Base-by-base conservation (phyloP, 1,284 basidiomycete genomes). In the Malassezia restricta region DNA sequence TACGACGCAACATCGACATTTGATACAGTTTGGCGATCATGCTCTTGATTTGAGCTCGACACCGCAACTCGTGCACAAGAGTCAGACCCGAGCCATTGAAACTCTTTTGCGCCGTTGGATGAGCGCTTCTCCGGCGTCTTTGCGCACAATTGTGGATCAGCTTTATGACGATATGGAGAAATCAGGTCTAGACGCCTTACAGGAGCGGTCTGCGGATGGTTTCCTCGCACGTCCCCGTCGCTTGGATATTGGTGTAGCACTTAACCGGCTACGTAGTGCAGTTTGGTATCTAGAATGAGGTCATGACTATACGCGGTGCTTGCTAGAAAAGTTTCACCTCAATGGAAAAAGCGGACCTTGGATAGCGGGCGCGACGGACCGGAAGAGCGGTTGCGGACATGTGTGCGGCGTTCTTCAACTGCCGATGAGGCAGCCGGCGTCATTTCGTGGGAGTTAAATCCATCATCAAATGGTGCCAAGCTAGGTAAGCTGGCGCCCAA, bases 31-130 rank as follows among this genome's bases (percentile, higher is more conserved):
- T 17, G 51, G 45, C 9, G 40, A 41, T 5, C 39, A 43, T 12
- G 33, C 24, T 12, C 28, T 47, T n/a, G 41, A 48, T 4, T 33
- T 53, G 40, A 38, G 37, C 31, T 38, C 51, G 6, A 31, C 48
- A 2, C 51, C 51, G 15, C 51, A 53, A 38, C 33, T 53, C 15
- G 47, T 47, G 32, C 40, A 42, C 28, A 12, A 43, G 17, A 53
- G 51, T 33, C 51, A 53, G 35, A 53, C 51, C 35, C 46, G 51
- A 8, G 51, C 51, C 9, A 47, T 53, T n/a, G 51, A 53, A 24
- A 30, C 51, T 24, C 32, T 48, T 7, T 30, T 48, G 11, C 40
- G 47, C 14, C 45, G 45, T 8, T 53, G 51, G 51, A 24, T 31
- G 24, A 14, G 5, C 9, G 24, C 17, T 17, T 14, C 8, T 8